phyloP scores from a whole-genome alignment of 176 grass and related monocot genomes.

The Dactylis glomerata region DNA sequence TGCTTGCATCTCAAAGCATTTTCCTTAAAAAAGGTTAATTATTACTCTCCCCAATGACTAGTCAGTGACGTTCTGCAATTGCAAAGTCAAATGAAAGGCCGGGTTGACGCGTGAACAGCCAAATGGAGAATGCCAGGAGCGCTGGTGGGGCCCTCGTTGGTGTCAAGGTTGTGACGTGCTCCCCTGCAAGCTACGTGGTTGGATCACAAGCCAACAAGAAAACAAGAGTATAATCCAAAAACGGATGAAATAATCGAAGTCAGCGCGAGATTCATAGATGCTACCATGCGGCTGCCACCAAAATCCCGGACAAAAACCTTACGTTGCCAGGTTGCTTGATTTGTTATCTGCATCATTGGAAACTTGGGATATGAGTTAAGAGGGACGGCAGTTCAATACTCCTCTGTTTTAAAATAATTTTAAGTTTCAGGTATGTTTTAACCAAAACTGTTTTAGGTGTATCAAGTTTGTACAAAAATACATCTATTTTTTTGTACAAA shows the following conservation, averaged over 20 bases:
- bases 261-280: not conserved
- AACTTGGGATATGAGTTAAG: not conserved
- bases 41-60: not conserved
- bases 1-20: not conserved
- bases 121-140: conserved; percentile 9
- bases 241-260: not conserved
- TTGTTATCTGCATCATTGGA: not conserved
- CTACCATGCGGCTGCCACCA: not conserved
- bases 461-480: too few relatives aligned
- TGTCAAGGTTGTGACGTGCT: conserved; percentile 22
- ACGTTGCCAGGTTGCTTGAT: not conserved
- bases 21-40: not conserved
- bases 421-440: too few relatives aligned
- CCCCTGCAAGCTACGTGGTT: not conserved
- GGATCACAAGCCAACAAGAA: not conserved
- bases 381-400: too few relatives aligned
- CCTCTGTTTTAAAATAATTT: too few relatives aligned
- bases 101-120: not conserved
- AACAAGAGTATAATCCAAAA: not conserved
- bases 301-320: not conserved
- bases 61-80: not conserved
- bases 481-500: too few relatives aligned
- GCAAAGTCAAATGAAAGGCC: not conserved
- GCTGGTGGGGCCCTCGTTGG: not conserved
- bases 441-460: too few relatives aligned